Conservation (phyloP, 2,329 filamentous ascomycete species). For the Aspergillus sp. region DNA sequence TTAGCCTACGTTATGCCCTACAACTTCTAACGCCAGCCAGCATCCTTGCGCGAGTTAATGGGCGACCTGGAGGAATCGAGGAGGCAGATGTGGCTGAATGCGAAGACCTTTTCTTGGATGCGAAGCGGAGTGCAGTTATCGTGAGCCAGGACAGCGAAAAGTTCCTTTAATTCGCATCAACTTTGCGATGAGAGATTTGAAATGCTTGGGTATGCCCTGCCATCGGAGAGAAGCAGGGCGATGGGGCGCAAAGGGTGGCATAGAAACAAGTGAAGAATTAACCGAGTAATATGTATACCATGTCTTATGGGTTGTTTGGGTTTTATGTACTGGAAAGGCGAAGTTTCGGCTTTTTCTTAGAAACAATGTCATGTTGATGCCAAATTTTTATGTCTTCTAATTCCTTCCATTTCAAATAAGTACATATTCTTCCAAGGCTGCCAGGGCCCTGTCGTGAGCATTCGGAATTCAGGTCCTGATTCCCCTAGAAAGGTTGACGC, state of each 20-base stretch:
- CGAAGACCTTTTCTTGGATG: constrained; percentile 81
- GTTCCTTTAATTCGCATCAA: constrained; percentile 56
- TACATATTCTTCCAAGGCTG: background rate
- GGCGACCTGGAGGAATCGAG: constrained; percentile 70
- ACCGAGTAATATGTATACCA: constrained; percentile 21
- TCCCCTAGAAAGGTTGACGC: background rate
- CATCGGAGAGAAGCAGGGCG: background rate
- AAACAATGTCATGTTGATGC: constrained; percentile 19
- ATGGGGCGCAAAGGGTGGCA: background rate
- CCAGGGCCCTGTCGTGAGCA: background rate
- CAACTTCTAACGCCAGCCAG: constrained; percentile 87
- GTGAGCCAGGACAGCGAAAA: constrained; percentile 64
- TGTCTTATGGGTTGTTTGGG: constrained; percentile 16
- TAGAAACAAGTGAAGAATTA: background rate
- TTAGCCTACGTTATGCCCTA: constrained; percentile 88
- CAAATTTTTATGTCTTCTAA: background rate
- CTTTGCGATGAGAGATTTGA: background rate
- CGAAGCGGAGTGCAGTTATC: constrained; percentile 72
- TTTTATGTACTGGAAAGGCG: constrained; percentile 18
- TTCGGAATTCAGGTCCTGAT: background rate
- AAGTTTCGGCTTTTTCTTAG: constrained; percentile 11
- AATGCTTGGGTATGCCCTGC: background rate
- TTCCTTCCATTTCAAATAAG: background rate
- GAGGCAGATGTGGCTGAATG: constrained; percentile 76
- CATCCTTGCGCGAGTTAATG: constrained; percentile 84